Conservation (phyloP, 306 rosid species). For the Citrullus amarus region DNA sequence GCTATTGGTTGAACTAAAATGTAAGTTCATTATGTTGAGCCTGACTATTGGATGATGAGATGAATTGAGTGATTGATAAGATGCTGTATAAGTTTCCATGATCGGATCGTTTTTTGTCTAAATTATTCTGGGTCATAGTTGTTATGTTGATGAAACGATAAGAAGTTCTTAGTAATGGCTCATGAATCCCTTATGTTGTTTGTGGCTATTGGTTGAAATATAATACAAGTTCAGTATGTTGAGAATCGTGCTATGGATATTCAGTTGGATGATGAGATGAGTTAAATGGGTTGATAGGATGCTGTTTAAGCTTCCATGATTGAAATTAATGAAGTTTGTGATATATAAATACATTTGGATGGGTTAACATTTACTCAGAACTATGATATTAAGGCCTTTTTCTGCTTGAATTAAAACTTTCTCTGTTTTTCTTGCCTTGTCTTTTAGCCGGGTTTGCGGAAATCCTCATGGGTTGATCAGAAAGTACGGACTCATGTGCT, state of each 20-base stretch:
- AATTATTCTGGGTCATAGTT: neutral
- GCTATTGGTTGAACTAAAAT: neutral
- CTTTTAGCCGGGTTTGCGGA: conserved; percentile 43
- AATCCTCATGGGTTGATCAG: conserved; percentile 82
- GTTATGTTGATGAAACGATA: neutral
- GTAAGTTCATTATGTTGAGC: neutral
- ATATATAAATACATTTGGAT: neutral
- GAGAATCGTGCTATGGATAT: neutral
- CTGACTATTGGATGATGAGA: neutral
- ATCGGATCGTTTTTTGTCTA: neutral
- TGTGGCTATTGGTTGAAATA: neutral
- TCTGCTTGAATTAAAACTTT: neutral
- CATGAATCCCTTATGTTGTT: neutral
- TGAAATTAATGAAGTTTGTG: too few species aligned
- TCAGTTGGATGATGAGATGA: neutral
- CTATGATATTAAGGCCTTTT: neutral
- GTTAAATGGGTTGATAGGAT: neutral
- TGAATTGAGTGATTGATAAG: too few species aligned
- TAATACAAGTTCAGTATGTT: neutral
- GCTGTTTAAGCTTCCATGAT: neutral
- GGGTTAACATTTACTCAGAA: neutral
- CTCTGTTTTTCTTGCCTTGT: neutral
- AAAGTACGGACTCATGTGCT: conserved; percentile 90
- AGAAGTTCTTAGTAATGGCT: neutral
- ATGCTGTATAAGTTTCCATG: neutral